These are phyloP conservation scores for Trichoderma gamsii DNA, from an alignment of 495 filamentous ascomycete genomes.

Conservation along the genomic window DNA sequence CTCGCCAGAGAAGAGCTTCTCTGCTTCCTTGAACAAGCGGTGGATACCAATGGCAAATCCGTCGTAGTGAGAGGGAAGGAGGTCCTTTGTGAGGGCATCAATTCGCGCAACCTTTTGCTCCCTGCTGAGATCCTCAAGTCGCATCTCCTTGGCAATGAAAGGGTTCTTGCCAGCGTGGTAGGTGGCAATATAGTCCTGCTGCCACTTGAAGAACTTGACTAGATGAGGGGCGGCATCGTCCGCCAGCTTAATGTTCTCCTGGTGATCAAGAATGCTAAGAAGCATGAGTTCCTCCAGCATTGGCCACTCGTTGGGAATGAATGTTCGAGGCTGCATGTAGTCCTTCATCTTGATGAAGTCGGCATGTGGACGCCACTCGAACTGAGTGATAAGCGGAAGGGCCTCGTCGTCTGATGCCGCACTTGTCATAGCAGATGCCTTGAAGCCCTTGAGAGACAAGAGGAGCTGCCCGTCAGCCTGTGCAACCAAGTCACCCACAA, in stretches of 20 bases:
- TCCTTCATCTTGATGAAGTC: slow-evolving; percentile 27
- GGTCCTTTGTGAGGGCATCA: slow-evolving; percentile 15
- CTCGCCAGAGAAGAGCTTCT: slow-evolving; percentile 26
- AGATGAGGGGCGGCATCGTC: slow-evolving; percentile 23
- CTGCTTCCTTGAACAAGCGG: slow-evolving; percentile 26
- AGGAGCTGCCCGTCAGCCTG: slow-evolving; percentile 20
- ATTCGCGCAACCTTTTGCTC: too few species aligned
- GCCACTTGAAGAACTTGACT: slow-evolving; percentile 30
- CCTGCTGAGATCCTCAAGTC: too few species aligned
- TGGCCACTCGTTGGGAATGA: slow-evolving; percentile 15
- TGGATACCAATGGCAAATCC: slow-evolving; percentile 23
- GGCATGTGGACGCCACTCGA: slow-evolving; percentile 32
- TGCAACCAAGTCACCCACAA: background rate
- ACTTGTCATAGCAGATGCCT: slow-evolving; percentile 25
- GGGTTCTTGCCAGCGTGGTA: slow-evolving; percentile 19
- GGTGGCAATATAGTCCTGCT: slow-evolving; percentile 20
- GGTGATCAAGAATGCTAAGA: slow-evolving; percentile 30
- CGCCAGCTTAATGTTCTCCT: slow-evolving; percentile 6
- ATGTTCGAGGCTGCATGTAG: slow-evolving; percentile 21
- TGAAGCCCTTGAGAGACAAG: slow-evolving; percentile 22
- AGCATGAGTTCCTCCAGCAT: slow-evolving; percentile 27
- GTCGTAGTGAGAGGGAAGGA: slow-evolving; percentile 20
- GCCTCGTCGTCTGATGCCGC: slow-evolving; percentile 21
- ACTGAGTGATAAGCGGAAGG: slow-evolving; percentile 22
- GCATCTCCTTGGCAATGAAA: slow-evolving; percentile 20